These are phyloP conservation scores for Vigna mungo DNA, from an alignment of 306 rosid species.

Conservation along the genomic window DNA sequence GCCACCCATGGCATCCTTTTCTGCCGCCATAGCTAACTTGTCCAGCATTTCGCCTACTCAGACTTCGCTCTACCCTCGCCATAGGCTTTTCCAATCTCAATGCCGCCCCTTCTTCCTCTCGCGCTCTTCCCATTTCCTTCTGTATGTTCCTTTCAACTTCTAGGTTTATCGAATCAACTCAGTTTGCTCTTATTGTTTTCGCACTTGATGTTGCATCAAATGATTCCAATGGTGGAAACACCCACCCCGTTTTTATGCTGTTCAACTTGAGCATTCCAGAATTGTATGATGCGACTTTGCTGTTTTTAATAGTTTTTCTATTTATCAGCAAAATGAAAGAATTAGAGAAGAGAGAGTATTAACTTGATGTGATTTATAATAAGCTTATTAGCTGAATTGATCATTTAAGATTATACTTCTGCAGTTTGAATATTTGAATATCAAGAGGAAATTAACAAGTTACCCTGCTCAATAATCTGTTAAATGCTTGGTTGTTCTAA, in stretches of 20 bases:
- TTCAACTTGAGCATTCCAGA: neutral
- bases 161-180: neutral
- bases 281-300: neutral
- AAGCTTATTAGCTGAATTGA: neutral
- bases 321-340: neutral
- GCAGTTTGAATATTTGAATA: neutral
- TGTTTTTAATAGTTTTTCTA: neutral
- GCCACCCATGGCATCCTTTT: conserved; percentile 53
- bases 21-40: conserved; percentile 46
- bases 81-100: conserved; percentile 44
- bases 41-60: conserved; percentile 37
- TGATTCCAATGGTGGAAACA: neutral
- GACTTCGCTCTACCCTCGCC: neutral
- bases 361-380: neutral
- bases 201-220: neutral
- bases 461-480: neutral
- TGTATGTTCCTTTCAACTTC: conserved; percentile 35
- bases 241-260: neutral
- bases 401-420: neutral
- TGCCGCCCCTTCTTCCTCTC: conserved; percentile 45
- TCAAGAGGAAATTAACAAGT: neutral
- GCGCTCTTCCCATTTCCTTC: conserved; percentile 41
- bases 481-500: neutral
- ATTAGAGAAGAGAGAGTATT: neutral
- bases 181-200: neutral